Evolutionary conservation across 1,284 basidiomycete genomes (phyloP).

Genomic region (Puccinia horiana): DNA sequence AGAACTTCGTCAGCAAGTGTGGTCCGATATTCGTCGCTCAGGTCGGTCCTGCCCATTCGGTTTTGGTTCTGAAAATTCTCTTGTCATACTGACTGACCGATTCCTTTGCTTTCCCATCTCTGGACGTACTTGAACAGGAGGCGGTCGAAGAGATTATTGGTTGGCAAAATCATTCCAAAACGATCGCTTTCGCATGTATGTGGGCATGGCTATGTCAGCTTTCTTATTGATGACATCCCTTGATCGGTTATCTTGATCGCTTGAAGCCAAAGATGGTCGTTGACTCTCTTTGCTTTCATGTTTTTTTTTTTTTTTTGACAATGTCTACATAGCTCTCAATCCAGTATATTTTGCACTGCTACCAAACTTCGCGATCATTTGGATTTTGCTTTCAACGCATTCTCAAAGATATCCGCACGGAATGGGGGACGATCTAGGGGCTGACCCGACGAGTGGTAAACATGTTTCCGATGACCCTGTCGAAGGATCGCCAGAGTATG

Average conservation of each 20-base stretch:
- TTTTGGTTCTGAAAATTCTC: neutral
- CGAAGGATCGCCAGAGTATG: slow-evolving; percentile 46
- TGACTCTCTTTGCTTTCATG: neutral
- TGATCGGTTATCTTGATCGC: neutral
- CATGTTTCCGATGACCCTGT: slow-evolving; percentile 25
- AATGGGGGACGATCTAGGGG: slow-evolving; percentile 13
- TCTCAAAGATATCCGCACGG: slow-evolving; percentile 21
- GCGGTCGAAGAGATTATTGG: slow-evolving; percentile 19
- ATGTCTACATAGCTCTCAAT: slow-evolving; percentile 23
- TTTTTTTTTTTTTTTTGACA: neutral
- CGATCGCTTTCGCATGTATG: slow-evolving; percentile 26
- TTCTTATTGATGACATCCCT: neutral
- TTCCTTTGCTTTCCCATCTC: neutral
- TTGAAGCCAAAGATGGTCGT: neutral
- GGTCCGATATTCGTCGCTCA: slow-evolving; percentile 41
- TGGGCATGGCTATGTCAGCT: slow-evolving; percentile 45
- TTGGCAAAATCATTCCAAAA: slow-evolving; percentile 21
- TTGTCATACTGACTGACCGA: neutral
- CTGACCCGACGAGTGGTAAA: neutral
- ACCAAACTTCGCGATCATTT: slow-evolving; percentile 28
- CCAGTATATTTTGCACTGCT: slow-evolving; percentile 24
- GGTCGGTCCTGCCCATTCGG: neutral
- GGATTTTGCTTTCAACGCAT: slow-evolving; percentile 38
- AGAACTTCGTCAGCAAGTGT: slow-evolving; percentile 43
- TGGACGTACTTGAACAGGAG: slow-evolving; percentile 10